Conservation (phyloP, 805 yeast species). For the Candida pseudofarinosa region DNA sequence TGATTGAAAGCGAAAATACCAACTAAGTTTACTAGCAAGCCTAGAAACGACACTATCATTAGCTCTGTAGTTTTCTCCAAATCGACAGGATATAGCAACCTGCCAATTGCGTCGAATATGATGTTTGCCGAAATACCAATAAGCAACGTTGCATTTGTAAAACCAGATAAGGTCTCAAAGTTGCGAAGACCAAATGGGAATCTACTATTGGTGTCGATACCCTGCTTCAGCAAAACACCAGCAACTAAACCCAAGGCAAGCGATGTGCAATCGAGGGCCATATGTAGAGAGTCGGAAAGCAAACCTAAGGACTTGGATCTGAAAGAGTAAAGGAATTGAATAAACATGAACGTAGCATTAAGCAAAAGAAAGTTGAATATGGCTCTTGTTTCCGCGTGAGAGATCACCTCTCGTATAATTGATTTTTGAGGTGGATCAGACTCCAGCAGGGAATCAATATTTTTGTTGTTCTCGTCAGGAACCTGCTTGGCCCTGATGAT, state of each 20-base stretch:
- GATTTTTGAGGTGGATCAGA: constrained; percentile 2
- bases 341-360: constrained; percentile 90
- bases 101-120: constrained; percentile 77
- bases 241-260: constrained; percentile 87
- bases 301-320: constrained; percentile 89
- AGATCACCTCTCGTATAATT: constrained; percentile 28
- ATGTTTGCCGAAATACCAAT: constrained; percentile 89
- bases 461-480: background rate
- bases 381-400: constrained; percentile 67
- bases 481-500: constrained; percentile 17
- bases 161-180: constrained; percentile 90
- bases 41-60: constrained; percentile 77
- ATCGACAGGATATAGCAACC: constrained; percentile 73
- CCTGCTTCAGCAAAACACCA: constrained; percentile 48
- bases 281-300: constrained; percentile 89
- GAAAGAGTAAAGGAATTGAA: constrained; percentile 87
- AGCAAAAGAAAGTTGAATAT: constrained; percentile 82
- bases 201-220: constrained; percentile 49
- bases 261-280: constrained; percentile 94
- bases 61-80: constrained; percentile 80
- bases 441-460: background rate
- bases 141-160: constrained; percentile 86
- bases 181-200: constrained; percentile 81
- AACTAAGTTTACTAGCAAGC: constrained; percentile 81
- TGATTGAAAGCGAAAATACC: constrained; percentile 95